phyloP scores from a whole-genome alignment of 176 grass and related monocot species.

The Tillandsia leiboldiana region DNA sequence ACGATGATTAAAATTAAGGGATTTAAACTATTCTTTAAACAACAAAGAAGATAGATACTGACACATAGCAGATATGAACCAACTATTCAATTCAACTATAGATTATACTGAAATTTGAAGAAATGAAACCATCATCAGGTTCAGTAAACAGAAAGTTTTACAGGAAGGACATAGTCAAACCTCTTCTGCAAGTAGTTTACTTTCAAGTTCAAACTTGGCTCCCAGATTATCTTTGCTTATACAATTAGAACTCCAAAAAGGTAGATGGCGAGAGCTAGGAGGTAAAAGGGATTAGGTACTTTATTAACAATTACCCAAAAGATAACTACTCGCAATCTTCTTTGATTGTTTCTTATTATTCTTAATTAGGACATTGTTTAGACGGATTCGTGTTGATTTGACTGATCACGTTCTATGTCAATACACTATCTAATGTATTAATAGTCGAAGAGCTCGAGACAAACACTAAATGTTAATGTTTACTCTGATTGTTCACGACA shows the following conservation, averaged over 20 bases:
- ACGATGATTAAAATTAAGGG: too few relatives aligned
- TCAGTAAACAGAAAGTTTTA: neutral
- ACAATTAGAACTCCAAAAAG: neutral
- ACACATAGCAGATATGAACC: too few relatives aligned
- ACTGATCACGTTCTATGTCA: too few relatives aligned
- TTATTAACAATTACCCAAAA: neutral
- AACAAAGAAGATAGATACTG: too few relatives aligned
- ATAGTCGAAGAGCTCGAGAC: neutral
- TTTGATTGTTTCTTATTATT: too few relatives aligned
- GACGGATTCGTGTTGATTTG: too few relatives aligned
- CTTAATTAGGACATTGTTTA: too few relatives aligned
- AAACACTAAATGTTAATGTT: neutral
- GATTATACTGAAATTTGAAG: too few relatives aligned
- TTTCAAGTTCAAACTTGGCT: neutral
- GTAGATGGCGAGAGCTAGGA: neutral
- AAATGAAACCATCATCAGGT: neutral
- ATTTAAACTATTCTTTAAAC: too few relatives aligned
- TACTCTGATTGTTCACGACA: neutral
- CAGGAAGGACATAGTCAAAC: neutral
- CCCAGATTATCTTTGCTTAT: neutral
- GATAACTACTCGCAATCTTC: neutral
- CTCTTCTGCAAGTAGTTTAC: neutral
- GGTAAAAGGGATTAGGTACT: slow-evolving; percentile 8
- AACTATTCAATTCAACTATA: too few relatives aligned
- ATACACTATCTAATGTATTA: neutral